Evolutionary conservation across 1,139 yeast species (phyloP).

Genomic region (Wickerhamomyces sp.): DNA sequence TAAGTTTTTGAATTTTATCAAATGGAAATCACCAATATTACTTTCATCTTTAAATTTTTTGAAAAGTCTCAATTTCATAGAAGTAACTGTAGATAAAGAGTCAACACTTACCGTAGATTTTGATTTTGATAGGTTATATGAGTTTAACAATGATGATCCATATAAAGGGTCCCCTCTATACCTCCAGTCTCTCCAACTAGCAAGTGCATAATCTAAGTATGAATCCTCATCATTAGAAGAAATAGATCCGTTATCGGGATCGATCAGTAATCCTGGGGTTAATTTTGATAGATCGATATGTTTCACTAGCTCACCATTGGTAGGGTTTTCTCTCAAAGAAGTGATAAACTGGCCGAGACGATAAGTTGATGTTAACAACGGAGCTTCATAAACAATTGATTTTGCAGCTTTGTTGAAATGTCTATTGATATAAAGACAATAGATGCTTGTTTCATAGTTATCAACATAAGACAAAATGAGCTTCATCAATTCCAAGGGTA

Average conservation of each 20-base stretch:
- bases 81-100: slow-evolving; percentile 10
- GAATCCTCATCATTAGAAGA: slow-evolving; percentile 10
- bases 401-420: slow-evolving; percentile 49
- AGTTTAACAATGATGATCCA: slow-evolving; percentile 32
- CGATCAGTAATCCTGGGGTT: slow-evolving; percentile 39
- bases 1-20: slow-evolving; percentile 3
- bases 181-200: slow-evolving; percentile 92
- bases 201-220: slow-evolving; percentile 34
- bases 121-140: slow-evolving; percentile 25
- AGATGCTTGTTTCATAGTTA: slow-evolving; percentile 30
- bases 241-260: slow-evolving; percentile 24
- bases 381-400: slow-evolving; percentile 48
- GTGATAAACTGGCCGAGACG: slow-evolving; percentile 76
- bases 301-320: slow-evolving; percentile 53
- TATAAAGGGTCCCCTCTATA: slow-evolving; percentile 67
- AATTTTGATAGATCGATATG: slow-evolving; percentile 53
- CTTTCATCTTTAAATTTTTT: slow-evolving; percentile 6
- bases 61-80: slow-evolving; percentile 8
- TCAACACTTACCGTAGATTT: slow-evolving; percentile 20
- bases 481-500: slow-evolving; percentile 30
- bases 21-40: slow-evolving; percentile 1
- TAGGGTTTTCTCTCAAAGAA: slow-evolving; percentile 48
- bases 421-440: slow-evolving; percentile 47
- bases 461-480: slow-evolving; percentile 22
- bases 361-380: slow-evolving; percentile 61